phyloP scores from a whole-genome alignment of 768 basidiomycete genomes.

The Pleurotus sapidus region DNA sequence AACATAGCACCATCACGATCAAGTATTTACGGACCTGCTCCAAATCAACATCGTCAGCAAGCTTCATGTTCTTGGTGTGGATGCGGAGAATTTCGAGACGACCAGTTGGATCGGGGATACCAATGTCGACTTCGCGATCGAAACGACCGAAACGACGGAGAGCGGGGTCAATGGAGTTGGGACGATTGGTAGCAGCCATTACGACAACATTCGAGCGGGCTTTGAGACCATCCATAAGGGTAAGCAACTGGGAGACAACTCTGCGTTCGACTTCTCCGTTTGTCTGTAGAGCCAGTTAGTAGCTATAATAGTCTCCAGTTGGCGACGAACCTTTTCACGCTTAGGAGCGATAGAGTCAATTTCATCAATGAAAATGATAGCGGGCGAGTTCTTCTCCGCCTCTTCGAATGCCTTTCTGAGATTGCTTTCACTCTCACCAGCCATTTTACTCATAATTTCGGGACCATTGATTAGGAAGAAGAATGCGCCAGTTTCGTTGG shows the following conservation, averaged over 20 bases:
- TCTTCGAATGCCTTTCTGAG: conserved; percentile 98
- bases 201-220: conserved; percentile 99
- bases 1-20: background rate
- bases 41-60: conserved; percentile 93
- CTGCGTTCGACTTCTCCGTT: conserved; percentile 99
- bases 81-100: conserved; percentile 98
- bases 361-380: conserved; percentile 99
- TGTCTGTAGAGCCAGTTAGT: conserved; percentile 49
- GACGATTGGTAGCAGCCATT: conserved; percentile 99
- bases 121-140: conserved; percentile 99
- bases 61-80: conserved; percentile 99
- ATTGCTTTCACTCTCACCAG: conserved; percentile 97
- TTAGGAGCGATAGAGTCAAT: conserved; percentile 99
- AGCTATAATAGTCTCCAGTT: background rate
- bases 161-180: conserved; percentile 99
- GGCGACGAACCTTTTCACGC: conserved; percentile 83
- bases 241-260: conserved; percentile 96
- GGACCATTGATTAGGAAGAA: conserved; percentile 99
- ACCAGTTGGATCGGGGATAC: conserved; percentile 98
- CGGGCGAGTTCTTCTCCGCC: conserved; percentile 99
- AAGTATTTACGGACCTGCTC: conserved; percentile 62
- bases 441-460: conserved; percentile 99
- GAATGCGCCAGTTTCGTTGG: conserved; percentile 99
- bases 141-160: conserved; percentile 98
- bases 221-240: conserved; percentile 98